Conservation (phyloP, 495 filamentous ascomycete genomes). For the Trichoderma virens region DNA sequence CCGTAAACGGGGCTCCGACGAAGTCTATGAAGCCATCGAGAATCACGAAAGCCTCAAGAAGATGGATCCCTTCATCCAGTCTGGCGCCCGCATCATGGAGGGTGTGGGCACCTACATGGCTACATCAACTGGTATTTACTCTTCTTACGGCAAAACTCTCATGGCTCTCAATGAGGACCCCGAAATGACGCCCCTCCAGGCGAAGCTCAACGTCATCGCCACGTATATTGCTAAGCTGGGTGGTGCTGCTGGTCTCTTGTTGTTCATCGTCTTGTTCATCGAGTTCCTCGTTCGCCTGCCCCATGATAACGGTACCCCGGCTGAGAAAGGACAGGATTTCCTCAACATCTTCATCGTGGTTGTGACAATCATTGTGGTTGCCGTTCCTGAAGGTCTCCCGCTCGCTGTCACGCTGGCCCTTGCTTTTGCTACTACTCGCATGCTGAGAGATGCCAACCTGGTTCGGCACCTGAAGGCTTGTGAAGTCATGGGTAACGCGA, state of each 20-base stretch:
- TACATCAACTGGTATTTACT: slow-evolving; percentile 81
- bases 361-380: slow-evolving; percentile 91
- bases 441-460: slow-evolving; percentile 93
- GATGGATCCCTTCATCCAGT: slow-evolving; percentile 90
- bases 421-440: slow-evolving; percentile 88
- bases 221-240: slow-evolving; percentile 93
- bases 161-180: slow-evolving; percentile 86
- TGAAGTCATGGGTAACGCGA: slow-evolving; percentile 98
- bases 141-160: slow-evolving; percentile 84
- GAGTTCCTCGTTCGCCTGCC: slow-evolving; percentile 65
- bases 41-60: slow-evolving; percentile 67
- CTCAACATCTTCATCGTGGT: slow-evolving; percentile 91
- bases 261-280: slow-evolving; percentile 91
- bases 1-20: slow-evolving; percentile 62
- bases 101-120: slow-evolving; percentile 69
- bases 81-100: slow-evolving; percentile 86
- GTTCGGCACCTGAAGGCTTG: slow-evolving; percentile 87
- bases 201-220: slow-evolving; percentile 83
- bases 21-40: slow-evolving; percentile 75
- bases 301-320: slow-evolving; percentile 38
- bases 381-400: slow-evolving; percentile 88
- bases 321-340: slow-evolving; percentile 79
- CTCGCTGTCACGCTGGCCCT: slow-evolving; percentile 89
- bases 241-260: slow-evolving; percentile 68
- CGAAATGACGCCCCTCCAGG: slow-evolving; percentile 90